Percentiles rank a stretch among this genome's conserved stretches.
Conservation (phyloP, 2,329 filamentous ascomycete species). For the Tetracladium maxilliforme region DNA sequence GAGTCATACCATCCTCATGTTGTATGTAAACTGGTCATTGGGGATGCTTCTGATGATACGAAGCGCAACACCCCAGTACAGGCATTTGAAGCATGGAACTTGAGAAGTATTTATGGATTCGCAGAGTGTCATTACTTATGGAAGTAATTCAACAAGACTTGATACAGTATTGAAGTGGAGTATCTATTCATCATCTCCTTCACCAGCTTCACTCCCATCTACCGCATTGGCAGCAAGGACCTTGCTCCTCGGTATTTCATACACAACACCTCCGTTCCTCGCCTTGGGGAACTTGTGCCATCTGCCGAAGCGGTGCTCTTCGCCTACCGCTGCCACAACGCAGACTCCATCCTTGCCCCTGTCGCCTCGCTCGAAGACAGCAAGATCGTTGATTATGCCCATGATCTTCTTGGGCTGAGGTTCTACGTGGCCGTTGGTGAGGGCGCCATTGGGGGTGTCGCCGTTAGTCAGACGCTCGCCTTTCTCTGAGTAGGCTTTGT, state of each 20-base stretch:
- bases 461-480: too few species aligned
- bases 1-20: too few species aligned
- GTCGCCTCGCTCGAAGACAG: slow-evolving; percentile 73
- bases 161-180: too few species aligned
- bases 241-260: slow-evolving; percentile 55
- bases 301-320: slow-evolving; percentile 70
- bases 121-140: too few species aligned
- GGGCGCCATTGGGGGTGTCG: neutral
- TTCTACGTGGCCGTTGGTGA: neutral
- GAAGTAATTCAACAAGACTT: too few species aligned
- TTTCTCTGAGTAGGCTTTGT: too few species aligned
- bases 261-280: slow-evolving; percentile 75
- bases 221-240: too few species aligned
- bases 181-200: slow-evolving; percentile 6
- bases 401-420: slow-evolving; percentile 10
- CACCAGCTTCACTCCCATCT: slow-evolving; percentile 17
- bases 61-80: too few species aligned
- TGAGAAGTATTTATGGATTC: too few species aligned
- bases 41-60: too few species aligned
- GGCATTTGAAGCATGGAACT: too few species aligned
- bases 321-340: slow-evolving; percentile 73
- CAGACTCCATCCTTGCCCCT: slow-evolving; percentile 64
- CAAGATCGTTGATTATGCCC: slow-evolving; percentile 80
- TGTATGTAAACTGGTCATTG: too few species aligned
- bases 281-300: slow-evolving; percentile 51